These are phyloP conservation scores for Corymbia maculata DNA, from an alignment of 345 rosid genomes.

Conservation along the genomic window DNA sequence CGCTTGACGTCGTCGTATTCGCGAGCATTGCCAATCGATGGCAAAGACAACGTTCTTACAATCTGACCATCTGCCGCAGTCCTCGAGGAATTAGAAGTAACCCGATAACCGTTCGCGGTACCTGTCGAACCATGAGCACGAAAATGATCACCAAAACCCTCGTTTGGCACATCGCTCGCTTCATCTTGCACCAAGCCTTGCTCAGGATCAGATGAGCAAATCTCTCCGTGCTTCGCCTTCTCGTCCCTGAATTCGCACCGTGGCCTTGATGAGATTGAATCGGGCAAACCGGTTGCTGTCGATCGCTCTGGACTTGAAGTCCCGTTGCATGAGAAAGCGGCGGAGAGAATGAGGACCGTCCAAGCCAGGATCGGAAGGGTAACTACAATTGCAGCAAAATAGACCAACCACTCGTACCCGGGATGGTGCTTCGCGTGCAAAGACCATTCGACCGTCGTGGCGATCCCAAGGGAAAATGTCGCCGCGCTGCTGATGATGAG, in stretches of 20 bases:
- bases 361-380: background rate
- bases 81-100: background rate
- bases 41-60: background rate
- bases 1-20: background rate
- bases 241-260: fast-evolving
- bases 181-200: background rate
- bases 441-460: background rate
- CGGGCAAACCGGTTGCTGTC: background rate
- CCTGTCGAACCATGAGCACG: background rate
- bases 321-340: background rate
- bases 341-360: background rate
- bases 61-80: background rate
- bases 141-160: background rate
- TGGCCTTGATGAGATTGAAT: background rate
- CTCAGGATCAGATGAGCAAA: background rate
- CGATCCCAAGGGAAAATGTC: background rate
- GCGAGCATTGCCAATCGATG: background rate
- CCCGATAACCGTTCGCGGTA: background rate
- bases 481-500: background rate
- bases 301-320: background rate
- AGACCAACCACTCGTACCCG: background rate
- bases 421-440: background rate
- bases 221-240: background rate
- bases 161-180: background rate
- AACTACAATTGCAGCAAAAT: background rate